A percentile compares a stretch with the other conserved stretches of the same genome.
Evolutionary conservation across 1,139 yeast genomes (phyloP).

Genomic region (Geotrichum reessii): DNA sequence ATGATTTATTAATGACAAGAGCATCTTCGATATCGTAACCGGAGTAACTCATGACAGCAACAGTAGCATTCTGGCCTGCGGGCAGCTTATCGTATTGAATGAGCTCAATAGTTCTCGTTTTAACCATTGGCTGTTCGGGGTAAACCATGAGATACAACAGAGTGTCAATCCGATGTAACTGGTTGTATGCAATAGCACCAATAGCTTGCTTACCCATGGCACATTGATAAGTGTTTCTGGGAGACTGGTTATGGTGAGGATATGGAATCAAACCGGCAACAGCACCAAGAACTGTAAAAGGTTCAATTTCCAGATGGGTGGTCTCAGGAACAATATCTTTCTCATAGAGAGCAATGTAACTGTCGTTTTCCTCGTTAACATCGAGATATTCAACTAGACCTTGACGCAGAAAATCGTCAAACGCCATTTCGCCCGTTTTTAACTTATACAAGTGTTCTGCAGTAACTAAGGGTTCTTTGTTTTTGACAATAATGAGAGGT

Average conservation of each 20-base stretch:
- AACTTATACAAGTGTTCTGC: conserved; percentile 60
- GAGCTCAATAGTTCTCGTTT: conserved; percentile 91
- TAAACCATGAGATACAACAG: conserved; percentile 89
- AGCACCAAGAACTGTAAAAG: conserved; percentile 93
- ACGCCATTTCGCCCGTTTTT: conserved; percentile 64
- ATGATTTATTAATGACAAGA: conserved; percentile 82
- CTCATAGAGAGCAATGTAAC: conserved; percentile 88
- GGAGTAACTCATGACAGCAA: conserved; percentile 97
- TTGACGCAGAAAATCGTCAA: conserved; percentile 78
- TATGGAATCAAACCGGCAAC: conserved; percentile 99
- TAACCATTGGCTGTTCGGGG: conserved; percentile 99
- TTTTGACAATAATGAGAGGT: conserved; percentile 81
- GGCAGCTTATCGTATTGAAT: conserved; percentile 94
- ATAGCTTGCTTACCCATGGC: conserved; percentile 99
- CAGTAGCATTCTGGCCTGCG: conserved; percentile 98
- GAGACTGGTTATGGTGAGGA: conserved; percentile 98
- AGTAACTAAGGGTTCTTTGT: conserved; percentile 63
- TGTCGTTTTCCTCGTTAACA: conserved; percentile 96
- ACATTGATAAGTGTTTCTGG: conserved; percentile 97
- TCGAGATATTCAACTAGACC: conserved; percentile 95
- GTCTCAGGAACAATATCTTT: conserved; percentile 49
- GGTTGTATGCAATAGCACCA: conserved; percentile 97
- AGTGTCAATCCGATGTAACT: conserved; percentile 92
- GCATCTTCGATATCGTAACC: conserved; percentile 99
- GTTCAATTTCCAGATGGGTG: conserved; percentile 94